A percentile compares a stretch with the other conserved stretches of the same genome.
phyloP scores from a whole-genome alignment of 2,329 filamentous ascomycete genomes.

The Sporothrix euskadiensis region DNA sequence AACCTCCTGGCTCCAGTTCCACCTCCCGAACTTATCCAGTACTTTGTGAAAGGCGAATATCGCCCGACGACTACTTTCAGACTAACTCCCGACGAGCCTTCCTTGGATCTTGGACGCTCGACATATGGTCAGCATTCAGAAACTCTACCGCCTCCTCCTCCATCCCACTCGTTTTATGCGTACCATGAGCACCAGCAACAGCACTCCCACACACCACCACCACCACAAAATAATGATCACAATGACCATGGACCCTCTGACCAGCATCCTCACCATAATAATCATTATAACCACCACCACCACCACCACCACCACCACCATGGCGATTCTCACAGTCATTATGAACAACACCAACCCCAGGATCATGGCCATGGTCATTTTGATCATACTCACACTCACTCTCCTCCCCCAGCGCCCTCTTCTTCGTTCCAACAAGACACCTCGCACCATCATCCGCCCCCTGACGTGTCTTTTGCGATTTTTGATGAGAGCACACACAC shows the following conservation, averaged over 20 bases:
- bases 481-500: conserved; percentile 48
- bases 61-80: conserved; percentile 40
- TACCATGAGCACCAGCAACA: conserved; percentile 32
- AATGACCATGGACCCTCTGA: conserved; percentile 30
- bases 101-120: conserved; percentile 34
- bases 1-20: conserved; percentile 21
- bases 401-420: conserved; percentile 10
- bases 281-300: conserved; percentile 20
- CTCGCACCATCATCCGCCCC: conserved; percentile 35
- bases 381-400: neutral
- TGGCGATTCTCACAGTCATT: conserved; percentile 16
- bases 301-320: conserved; percentile 33
- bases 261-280: conserved; percentile 32
- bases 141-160: conserved; percentile 34
- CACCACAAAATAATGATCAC: conserved; percentile 33
- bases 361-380: conserved; percentile 12
- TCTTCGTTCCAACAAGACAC: conserved; percentile 22
- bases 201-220: conserved; percentile 19
- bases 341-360: conserved; percentile 22
- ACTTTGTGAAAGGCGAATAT: conserved; percentile 58
- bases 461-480: conserved; percentile 40
- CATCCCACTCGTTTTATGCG: conserved; percentile 33
- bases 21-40: conserved; percentile 48
- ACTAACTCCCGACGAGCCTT: conserved; percentile 41
- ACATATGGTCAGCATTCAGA: conserved; percentile 38